phyloP scores from a whole-genome alignment of 176 grass and related monocot genomes.

The Carex cristatella region DNA sequence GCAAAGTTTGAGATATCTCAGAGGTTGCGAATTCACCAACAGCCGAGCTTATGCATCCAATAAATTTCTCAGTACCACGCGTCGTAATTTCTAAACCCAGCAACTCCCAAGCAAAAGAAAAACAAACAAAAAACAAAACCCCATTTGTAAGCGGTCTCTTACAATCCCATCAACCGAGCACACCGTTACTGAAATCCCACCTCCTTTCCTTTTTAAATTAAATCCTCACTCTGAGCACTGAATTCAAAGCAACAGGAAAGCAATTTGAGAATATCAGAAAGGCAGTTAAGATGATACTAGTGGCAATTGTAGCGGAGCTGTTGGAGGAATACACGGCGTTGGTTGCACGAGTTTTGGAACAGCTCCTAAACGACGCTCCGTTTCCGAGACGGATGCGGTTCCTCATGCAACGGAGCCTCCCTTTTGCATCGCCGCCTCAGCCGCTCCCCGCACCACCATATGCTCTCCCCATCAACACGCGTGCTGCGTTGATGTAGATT shows the following conservation, averaged over 20 bases:
- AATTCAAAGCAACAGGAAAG: neutral
- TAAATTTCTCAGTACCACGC: neutral
- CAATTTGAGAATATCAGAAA: neutral
- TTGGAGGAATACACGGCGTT: slow-evolving; percentile 86
- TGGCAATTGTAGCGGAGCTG: slow-evolving; percentile 77
- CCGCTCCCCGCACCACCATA: slow-evolving; percentile 50
- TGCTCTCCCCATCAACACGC: slow-evolving; percentile 43
- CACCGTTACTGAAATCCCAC: neutral
- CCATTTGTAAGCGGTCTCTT: slow-evolving; percentile 6
- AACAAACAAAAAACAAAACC: neutral
- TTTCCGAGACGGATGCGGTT: slow-evolving; percentile 80
- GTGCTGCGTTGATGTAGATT: slow-evolving; percentile 25
- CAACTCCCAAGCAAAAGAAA: neutral
- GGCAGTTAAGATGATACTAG: slow-evolving; percentile 47
- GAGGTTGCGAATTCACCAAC: too few species aligned
- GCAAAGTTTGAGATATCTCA: too few species aligned
- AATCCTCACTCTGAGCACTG: neutral
- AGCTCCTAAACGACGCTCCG: slow-evolving; percentile 60
- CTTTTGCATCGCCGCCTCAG: slow-evolving; percentile 45
- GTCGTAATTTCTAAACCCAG: neutral
- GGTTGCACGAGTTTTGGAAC: slow-evolving; percentile 64
- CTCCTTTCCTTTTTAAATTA: neutral
- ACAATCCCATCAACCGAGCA: slow-evolving; percentile 25
- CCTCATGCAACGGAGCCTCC: slow-evolving; percentile 85
- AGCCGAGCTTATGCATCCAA: neutral